A percentile compares a stretch with the other conserved stretches of the same genome.
Conservation (phyloP, 2,329 filamentous ascomycete species). For the Ilyonectria destructans region DNA sequence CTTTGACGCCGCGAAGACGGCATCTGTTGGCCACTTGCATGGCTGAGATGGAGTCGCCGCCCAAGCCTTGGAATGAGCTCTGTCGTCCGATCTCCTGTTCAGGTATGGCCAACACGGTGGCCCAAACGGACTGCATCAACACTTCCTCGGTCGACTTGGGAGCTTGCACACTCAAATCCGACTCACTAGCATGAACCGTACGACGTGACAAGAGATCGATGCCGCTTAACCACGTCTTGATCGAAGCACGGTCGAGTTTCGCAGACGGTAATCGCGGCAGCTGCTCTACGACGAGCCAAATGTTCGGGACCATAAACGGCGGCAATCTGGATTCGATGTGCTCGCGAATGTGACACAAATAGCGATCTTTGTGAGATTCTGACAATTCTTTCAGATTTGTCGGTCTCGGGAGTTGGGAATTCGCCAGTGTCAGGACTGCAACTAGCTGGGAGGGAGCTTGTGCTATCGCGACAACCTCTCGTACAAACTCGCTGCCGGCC, state of each 20-base stretch:
- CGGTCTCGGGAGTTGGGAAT: slow-evolving; percentile 2
- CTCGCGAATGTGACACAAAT: slow-evolving; percentile 10
- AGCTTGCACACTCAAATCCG: slow-evolving; percentile 4
- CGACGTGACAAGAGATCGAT: slow-evolving; percentile 10
- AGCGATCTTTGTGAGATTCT: slow-evolving; percentile 3
- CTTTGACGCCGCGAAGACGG: slow-evolving; percentile 7
- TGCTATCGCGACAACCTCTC: slow-evolving; percentile 12
- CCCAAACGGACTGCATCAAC: slow-evolving; percentile 16
- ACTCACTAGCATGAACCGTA: slow-evolving; percentile 4
- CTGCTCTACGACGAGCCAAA: slow-evolving; percentile 14
- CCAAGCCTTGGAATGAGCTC: slow-evolving; percentile 17
- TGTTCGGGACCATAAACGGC: slow-evolving; percentile 15
- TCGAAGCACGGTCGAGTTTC: slow-evolving; percentile 14
- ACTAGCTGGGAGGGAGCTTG: slow-evolving; percentile 15
- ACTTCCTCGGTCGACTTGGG: slow-evolving; percentile 10
- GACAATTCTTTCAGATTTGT: slow-evolving; percentile 15
- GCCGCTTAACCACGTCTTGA: slow-evolving; percentile 10
- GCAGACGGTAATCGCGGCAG: slow-evolving; percentile 14
- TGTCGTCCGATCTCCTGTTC: slow-evolving; percentile 19
- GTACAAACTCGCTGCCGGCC: slow-evolving; percentile 9
- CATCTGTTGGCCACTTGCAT: slow-evolving; percentile 19
- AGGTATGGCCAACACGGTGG: slow-evolving; percentile 12
- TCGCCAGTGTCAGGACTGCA: slow-evolving; percentile 8
- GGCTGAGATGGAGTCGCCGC: slow-evolving; percentile 13
- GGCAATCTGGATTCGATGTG: slow-evolving; percentile 10